Evolutionary conservation across 2,329 filamentous ascomycete genomes (phyloP), one percentile per base, ranked within the genome.

Genomic region (Plenodomus biglobosus): DNA sequence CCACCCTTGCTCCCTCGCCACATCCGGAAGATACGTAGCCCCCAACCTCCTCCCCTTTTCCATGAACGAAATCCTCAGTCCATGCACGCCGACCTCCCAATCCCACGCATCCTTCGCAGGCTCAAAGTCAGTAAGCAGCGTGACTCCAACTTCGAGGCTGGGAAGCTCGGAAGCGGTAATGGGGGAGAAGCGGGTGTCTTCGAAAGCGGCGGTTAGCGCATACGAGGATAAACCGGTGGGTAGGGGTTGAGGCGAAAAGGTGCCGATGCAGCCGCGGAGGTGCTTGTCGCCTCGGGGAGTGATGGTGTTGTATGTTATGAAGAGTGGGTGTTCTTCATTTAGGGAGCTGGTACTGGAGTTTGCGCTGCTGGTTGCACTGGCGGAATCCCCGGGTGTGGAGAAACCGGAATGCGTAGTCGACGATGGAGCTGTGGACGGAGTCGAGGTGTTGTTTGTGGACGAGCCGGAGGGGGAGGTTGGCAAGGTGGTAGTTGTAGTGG

Each of bases 241-340:
- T 22, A 53, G 50, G 15, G 50, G 32, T 13, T 40, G 46, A 8
- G 50, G 35, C 18, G 44, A 38, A 44, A 53, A 53, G 19, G 92
- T 99, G 59, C 94, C 94, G 68, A 99, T 97, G 78, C 94, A 99
- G 50, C 94, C 94, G 50, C 94, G 86, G 36, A 99, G 82, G 19
- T 81, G 82, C 68, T 86, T 85, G 56, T 84, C 75, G 21, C 84
- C 58, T 44, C 70, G 76, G 18, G 77, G 72, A 7, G 81, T 84
- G 45, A 90, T 61, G 0, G 83, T 90, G 75, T 96, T 95, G 92
- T 92, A 97, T 7, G 92, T 96, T 39, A 99, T 89, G 70, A 97
- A 97, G 34, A 97, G 80, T 0, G 92, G 92, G 53, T 82, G 79
- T 75, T 69, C 21, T 73, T 53, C 58, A 65, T 72, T 16, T 4